A percentile compares a stretch with the other conserved stretches of the same genome.
Conservation (phyloP, 306 rosid genomes). For the Gleditsia sinensis region DNA sequence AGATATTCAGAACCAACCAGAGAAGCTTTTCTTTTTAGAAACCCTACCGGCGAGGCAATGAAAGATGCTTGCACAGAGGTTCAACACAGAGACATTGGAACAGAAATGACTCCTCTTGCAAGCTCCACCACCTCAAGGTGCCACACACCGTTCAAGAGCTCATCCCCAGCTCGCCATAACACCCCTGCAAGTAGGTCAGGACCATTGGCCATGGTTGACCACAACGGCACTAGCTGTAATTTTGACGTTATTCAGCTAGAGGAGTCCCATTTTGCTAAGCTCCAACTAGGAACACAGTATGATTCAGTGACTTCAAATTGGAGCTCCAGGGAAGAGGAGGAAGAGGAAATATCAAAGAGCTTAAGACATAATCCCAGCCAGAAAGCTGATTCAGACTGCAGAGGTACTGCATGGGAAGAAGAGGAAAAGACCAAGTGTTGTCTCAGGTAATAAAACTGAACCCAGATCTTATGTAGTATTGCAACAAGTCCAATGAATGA, state of each 20-base stretch:
- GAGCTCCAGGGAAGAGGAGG: slow-evolving; percentile 97
- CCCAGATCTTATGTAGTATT: too few relatives aligned
- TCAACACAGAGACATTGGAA: slow-evolving; percentile 80
- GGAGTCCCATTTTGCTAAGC: slow-evolving; percentile 83
- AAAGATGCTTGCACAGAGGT: slow-evolving; percentile 44
- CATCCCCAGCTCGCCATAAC: slow-evolving; percentile 90
- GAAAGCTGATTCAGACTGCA: slow-evolving; percentile 65
- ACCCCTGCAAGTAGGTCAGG: slow-evolving; percentile 92
- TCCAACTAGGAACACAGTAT: slow-evolving; percentile 72
- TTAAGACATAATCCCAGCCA: slow-evolving; percentile 70
- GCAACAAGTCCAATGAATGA: too few relatives aligned
- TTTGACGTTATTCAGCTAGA: slow-evolving; percentile 72
- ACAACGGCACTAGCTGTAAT: slow-evolving; percentile 39
- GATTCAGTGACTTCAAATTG: slow-evolving; percentile 75
- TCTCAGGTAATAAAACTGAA: slow-evolving; percentile 74
- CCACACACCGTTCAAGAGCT: slow-evolving; percentile 78
- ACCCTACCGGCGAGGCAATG: slow-evolving; percentile 22
- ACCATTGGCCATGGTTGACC: slow-evolving; percentile 55
- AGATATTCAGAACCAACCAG: slow-evolving; percentile 59
- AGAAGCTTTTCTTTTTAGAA: slow-evolving; percentile 75
- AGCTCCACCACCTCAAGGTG: slow-evolving; percentile 95
- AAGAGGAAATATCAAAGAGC: slow-evolving; percentile 91
- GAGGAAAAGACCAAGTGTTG: slow-evolving; percentile 84
- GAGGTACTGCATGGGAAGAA: slow-evolving; percentile 84
- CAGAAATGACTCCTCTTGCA: slow-evolving; percentile 97